These are phyloP conservation scores for Strombidium stylifer DNA, from an alignment of 73 alveolate genomes.

Conservation along the genomic window DNA sequence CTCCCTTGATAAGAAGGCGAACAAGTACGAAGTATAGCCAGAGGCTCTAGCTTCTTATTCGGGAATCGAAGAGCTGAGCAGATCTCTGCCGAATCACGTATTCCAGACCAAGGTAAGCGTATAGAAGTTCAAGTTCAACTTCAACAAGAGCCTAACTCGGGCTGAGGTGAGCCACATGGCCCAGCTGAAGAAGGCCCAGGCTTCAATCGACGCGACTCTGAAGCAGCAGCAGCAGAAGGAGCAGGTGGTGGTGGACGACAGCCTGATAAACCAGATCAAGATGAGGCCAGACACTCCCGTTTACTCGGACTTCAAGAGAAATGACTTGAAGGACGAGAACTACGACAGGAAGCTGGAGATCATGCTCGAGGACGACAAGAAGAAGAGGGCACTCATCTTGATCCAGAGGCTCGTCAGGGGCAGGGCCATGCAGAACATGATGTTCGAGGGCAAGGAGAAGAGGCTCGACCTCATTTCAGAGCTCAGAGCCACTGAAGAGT, in stretches of 20 bases:
- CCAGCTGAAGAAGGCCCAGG: conserved; percentile 14
- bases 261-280: not conserved
- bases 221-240: conserved; percentile 10
- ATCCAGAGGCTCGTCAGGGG: conserved; percentile 93
- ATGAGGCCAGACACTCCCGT: conserved; percentile 44
- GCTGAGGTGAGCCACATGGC: not conserved
- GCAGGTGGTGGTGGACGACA: not conserved
- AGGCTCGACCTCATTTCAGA: conserved; percentile 93
- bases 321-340: conserved; percentile 58
- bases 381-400: conserved; percentile 71
- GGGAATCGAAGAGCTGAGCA: conserved; percentile 79
- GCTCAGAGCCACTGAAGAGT: conserved; percentile 88
- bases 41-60: conserved; percentile 87
- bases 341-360: conserved; percentile 26
- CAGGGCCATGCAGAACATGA: conserved; percentile 87
- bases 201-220: not conserved
- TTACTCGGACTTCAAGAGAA: not conserved
- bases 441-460: conserved; percentile 96
- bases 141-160: conserved; percentile 9
- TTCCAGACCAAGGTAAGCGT: conserved; percentile 39
- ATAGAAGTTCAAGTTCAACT: conserved; percentile 11
- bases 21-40: conserved; percentile 90
- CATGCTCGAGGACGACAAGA: too few species aligned
- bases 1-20: conserved; percentile 88
- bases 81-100: conserved; percentile 55